Percentiles rank a stretch among this genome's conserved stretches.
Conservation (phyloP, 2,329 filamentous ascomycete genomes). For the Phoma sp. region DNA sequence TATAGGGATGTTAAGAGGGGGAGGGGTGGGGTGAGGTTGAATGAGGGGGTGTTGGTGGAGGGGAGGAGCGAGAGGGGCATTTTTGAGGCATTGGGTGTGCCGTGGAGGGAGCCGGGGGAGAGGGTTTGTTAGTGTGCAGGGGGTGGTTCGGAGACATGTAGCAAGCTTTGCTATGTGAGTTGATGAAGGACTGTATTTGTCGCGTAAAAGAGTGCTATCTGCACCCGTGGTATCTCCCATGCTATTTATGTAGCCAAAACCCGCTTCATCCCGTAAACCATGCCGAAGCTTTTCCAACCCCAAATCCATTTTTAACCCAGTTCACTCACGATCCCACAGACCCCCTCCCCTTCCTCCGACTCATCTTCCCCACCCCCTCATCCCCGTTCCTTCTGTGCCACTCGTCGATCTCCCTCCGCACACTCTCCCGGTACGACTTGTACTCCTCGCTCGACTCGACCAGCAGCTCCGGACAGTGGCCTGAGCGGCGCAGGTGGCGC, state of each 20-base stretch:
- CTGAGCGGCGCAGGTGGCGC: conserved; percentile 45
- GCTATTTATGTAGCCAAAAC: too few species aligned
- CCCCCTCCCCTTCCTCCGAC: conserved; percentile 28
- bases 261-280: too few species aligned
- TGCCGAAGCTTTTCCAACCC: background rate
- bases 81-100: conserved; percentile 81
- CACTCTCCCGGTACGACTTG: conserved; percentile 41
- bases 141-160: too few species aligned
- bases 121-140: conserved; percentile 32
- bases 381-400: conserved; percentile 41
- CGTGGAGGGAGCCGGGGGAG: conserved; percentile 69
- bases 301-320: too few species aligned
- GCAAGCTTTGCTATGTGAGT: background rate
- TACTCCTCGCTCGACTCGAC: conserved; percentile 42
- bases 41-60: conserved; percentile 74
- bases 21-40: conserved; percentile 63
- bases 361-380: conserved; percentile 23
- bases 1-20: conserved; percentile 73
- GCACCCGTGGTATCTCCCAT: background rate
- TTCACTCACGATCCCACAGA: conserved; percentile 1
- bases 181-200: too few species aligned
- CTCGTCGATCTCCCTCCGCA: conserved; percentile 41
- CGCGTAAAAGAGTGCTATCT: background rate
- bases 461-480: conserved; percentile 44
- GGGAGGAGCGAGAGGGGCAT: conserved; percentile 77